Conservation (phyloP, 2,329 filamentous ascomycete genomes). For the Zymoseptoria tritici region DNA sequence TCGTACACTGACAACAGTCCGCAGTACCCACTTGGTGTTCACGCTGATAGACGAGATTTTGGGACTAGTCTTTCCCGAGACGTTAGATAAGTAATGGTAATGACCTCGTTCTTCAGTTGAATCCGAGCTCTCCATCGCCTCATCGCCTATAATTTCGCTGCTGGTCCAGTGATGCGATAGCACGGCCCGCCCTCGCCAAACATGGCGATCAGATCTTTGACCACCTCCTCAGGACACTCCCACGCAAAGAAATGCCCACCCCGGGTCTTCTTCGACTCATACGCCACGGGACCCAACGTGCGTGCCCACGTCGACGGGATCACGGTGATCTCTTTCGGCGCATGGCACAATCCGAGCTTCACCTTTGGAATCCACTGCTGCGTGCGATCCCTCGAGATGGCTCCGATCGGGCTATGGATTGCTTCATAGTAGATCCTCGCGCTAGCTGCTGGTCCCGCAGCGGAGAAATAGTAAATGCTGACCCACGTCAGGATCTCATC, state of each 20-base stretch:
- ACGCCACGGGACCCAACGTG: constrained; percentile 52
- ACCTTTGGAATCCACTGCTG: constrained; percentile 39
- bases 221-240: constrained; percentile 26
- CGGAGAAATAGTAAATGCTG: constrained; percentile 58
- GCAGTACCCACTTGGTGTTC: constrained; percentile 44
- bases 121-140: not conserved
- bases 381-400: constrained; percentile 32
- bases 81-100: constrained; percentile 12
- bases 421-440: constrained; percentile 66
- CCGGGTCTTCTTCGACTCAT: constrained; percentile 41
- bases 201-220: constrained; percentile 15
- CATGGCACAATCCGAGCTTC: constrained; percentile 48
- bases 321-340: constrained; percentile 52
- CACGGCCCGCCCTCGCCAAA: constrained; percentile 16
- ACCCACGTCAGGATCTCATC: constrained; percentile 72
- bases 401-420: not conserved
- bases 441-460: constrained; percentile 56
- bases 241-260: constrained; percentile 55
- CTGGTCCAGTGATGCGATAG: constrained; percentile 9
- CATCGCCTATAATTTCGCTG: not conserved
- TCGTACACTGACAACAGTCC: constrained; percentile 17
- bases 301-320: constrained; percentile 49
- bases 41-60: constrained; percentile 44
- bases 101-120: not conserved
- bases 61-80: constrained; percentile 37